phyloP scores from a whole-genome alignment of 495 filamentous ascomycete species.

The Glarea lozoyensis region DNA sequence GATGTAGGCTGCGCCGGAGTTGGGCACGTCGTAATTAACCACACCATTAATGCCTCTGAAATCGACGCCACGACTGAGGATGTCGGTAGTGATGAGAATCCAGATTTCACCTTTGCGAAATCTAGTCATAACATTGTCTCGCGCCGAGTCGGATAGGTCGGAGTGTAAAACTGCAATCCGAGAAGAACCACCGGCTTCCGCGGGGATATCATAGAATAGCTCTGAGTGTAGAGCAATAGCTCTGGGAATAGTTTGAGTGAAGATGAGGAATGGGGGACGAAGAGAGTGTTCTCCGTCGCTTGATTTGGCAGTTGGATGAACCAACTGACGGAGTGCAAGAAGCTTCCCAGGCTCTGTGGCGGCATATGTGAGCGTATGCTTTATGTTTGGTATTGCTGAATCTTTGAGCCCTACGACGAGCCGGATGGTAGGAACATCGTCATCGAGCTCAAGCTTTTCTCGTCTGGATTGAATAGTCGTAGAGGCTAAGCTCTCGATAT shows the following conservation, averaged over 20 bases:
- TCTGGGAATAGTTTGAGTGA: slow-evolving; percentile 88
- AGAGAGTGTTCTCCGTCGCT: slow-evolving; percentile 50
- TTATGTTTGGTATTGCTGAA: slow-evolving; percentile 83
- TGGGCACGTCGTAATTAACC: slow-evolving; percentile 94
- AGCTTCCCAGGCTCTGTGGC: slow-evolving; percentile 92
- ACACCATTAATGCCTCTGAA: slow-evolving; percentile 89
- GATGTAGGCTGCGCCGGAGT: slow-evolving; percentile 78
- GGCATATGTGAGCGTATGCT: slow-evolving; percentile 81
- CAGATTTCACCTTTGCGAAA: slow-evolving; percentile 92
- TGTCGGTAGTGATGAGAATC: slow-evolving; percentile 91
- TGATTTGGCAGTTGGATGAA: slow-evolving; percentile 63
- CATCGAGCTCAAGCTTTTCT: slow-evolving; percentile 20
- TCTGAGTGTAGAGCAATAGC: slow-evolving; percentile 82
- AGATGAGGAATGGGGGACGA: slow-evolving; percentile 82
- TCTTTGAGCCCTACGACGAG: slow-evolving; percentile 93
- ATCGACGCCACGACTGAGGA: slow-evolving; percentile 84
- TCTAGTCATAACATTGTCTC: slow-evolving; percentile 72
- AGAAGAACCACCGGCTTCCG: slow-evolving; percentile 73
- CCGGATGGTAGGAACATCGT: slow-evolving; percentile 54
- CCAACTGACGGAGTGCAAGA: slow-evolving; percentile 79
- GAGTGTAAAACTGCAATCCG: slow-evolving; percentile 89
- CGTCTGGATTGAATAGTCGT: slow-evolving; percentile 48
- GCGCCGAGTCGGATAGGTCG: slow-evolving; percentile 65
- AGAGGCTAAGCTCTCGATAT: slow-evolving; percentile 68
- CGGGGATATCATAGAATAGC: slow-evolving; percentile 88